These are phyloP conservation scores for Xylaria sp. DNA, from an alignment of 2,329 filamentous ascomycete species.

Conservation along the genomic window DNA sequence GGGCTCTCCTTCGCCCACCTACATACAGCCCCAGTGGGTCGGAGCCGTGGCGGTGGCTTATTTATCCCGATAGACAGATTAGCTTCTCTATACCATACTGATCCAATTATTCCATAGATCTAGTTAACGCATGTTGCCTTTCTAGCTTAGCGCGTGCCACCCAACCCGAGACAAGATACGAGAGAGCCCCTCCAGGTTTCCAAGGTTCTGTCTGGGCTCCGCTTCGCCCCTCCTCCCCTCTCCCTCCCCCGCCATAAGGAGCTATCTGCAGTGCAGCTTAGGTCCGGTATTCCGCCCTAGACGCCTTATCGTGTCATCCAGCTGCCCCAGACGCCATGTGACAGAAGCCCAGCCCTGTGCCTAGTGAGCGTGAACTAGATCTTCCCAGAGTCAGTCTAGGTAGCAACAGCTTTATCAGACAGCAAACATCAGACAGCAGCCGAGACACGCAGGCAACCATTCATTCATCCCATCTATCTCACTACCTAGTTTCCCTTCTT, in stretches of 20 bases:
- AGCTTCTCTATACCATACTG: background rate
- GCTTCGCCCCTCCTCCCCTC: too few species aligned
- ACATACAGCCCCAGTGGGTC: background rate
- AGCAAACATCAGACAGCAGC: constrained; percentile 10
- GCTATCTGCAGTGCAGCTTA: too few species aligned
- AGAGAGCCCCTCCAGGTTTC: too few species aligned
- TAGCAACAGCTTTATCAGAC: constrained; percentile 1
- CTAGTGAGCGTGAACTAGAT: constrained; percentile 26
- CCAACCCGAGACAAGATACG: background rate
- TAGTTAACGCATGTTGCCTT: too few species aligned
- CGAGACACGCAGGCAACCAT: constrained; percentile 23
- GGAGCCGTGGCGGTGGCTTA: constrained; percentile 8
- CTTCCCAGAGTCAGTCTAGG: too few species aligned
- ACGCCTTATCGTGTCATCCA: constrained; percentile 13
- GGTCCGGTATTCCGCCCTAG: background rate
- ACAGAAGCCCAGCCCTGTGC: constrained; percentile 29
- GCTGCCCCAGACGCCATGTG: constrained; percentile 26
- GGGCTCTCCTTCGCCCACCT: background rate
- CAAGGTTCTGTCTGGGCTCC: too few species aligned
- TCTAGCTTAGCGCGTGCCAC: too few species aligned
- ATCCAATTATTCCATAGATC: background rate
- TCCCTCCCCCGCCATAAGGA: constrained; percentile 6
- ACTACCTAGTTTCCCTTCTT: background rate
- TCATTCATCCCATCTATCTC: background rate
- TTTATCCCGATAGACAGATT: background rate